phyloP scores from a whole-genome alignment of 805 yeast genomes.

The Yamadazyma philogaea region DNA sequence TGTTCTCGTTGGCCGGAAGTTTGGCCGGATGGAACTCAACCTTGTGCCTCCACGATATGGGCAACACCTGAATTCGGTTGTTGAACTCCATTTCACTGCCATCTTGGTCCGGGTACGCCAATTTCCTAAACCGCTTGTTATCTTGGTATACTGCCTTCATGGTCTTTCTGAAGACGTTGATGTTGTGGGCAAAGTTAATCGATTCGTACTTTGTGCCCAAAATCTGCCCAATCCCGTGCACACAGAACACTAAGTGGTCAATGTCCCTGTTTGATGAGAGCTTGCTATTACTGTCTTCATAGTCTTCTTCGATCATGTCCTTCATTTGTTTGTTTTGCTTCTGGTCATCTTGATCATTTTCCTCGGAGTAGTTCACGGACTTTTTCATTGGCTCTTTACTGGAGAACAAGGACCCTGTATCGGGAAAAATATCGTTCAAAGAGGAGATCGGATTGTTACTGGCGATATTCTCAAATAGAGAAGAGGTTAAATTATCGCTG shows the following conservation, averaged over 20 bases:
- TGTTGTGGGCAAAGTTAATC: constrained; percentile 83
- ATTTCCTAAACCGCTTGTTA: constrained; percentile 35
- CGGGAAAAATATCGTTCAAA: constrained; percentile 32
- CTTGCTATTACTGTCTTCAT: constrained; percentile 31
- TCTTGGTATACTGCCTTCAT: constrained; percentile 50
- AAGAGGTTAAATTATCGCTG: constrained; percentile 28
- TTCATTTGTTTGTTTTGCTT: constrained; percentile 33
- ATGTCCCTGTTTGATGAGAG: constrained; percentile 32
- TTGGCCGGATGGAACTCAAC: constrained; percentile 57
- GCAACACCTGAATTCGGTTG: constrained; percentile 76
- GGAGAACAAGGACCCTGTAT: constrained; percentile 22
- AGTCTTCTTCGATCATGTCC: constrained; percentile 48
- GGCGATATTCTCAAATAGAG: constrained; percentile 31
- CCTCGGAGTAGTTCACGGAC: constrained; percentile 13
- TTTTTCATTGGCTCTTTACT: constrained; percentile 18
- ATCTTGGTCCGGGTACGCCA: constrained; percentile 28
- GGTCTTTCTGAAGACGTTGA: constrained; percentile 60
- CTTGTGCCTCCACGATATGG: constrained; percentile 87
- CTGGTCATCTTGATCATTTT: constrained; percentile 11
- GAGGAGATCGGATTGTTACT: constrained; percentile 30
- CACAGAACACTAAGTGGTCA: constrained; percentile 74
- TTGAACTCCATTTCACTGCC: constrained; percentile 27
- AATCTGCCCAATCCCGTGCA: constrained; percentile 94
- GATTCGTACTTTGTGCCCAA: constrained; percentile 75
- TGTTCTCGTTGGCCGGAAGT: constrained; percentile 22